phyloP scores from a whole-genome alignment of 2,329 filamentous ascomycete genomes.

The Scopulariopsis brevicaulis region DNA sequence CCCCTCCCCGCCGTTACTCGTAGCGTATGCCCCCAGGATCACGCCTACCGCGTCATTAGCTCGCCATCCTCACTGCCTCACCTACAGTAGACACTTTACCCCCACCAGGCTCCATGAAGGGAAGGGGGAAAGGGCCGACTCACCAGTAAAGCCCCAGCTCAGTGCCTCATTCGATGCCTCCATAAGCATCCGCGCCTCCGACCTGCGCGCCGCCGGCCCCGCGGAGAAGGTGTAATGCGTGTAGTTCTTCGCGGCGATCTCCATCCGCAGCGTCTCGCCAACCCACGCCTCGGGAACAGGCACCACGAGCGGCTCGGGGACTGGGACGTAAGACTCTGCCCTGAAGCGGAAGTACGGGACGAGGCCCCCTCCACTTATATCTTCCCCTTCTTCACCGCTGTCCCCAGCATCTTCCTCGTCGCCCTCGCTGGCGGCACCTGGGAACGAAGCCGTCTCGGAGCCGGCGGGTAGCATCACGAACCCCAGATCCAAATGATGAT shows the following conservation, averaged over 20 bases:
- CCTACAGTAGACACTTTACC: no score
- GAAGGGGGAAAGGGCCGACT: conserved; percentile 6
- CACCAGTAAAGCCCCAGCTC: conserved; percentile 27
- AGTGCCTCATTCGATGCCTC: conserved; percentile 21
- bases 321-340: conserved; percentile 25
- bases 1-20: conserved; percentile 34
- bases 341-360: conserved; percentile 31
- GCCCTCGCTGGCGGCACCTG: background rate
- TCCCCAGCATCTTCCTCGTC: conserved; percentile 1
- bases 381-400: conserved; percentile 1
- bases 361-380: conserved; percentile 6
- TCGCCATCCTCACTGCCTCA: background rate
- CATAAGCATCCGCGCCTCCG: conserved; percentile 18
- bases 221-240: conserved; percentile 31
- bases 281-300: conserved; percentile 27
- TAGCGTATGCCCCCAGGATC: conserved; percentile 39
- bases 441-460: conserved; percentile 9
- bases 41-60: conserved; percentile 21
- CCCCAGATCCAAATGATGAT: conserved; percentile 37
- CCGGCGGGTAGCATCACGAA: conserved; percentile 21
- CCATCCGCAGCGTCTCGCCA: conserved; percentile 20
- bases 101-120: background rate
- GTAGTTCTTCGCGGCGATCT: conserved; percentile 29
- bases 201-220: conserved; percentile 18
- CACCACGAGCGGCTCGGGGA: conserved; percentile 21